Base-by-base conservation (phyloP, 2,329 filamentous ascomycete species). In the Colletotrichum incanum region DNA sequence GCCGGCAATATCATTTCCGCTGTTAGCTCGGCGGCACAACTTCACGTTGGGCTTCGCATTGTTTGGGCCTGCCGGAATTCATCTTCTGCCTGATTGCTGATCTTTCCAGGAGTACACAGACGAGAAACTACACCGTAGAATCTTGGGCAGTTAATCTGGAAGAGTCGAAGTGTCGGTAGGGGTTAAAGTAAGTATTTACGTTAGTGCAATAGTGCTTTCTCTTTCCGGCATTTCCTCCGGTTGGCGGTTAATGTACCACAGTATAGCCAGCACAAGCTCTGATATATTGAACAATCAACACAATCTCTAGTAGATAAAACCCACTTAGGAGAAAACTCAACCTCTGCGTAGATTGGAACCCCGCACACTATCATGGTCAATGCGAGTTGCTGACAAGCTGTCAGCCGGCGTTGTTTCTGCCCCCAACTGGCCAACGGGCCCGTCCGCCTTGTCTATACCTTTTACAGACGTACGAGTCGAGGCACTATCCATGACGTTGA, bases 361-460 rank as follows among this genome's bases (percentile, higher is more conserved):
- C 47, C 47, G 43, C 28, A 47, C 26, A 52, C 28, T 52, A 52
- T 63, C 47, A 41, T n/a, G 60, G 31, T 52, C 60, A 63, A 63
- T 63, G 60, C 47, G 20, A 23, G 7, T 14, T n/a, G 34, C 37
- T 63, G 18, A 41, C 60, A 28, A 49, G 34, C 18, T 26, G 60
- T 28, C 34, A 20, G 18, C 11, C 34, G 18, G 31, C 47, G 31
- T 12, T 20, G 34, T 45, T 63, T 63, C 47, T 31, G 14, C 34
- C 23, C 47, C 45, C 60, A 63, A 52, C 16, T 34, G 23, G 31
- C 34, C 23, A 20, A 45, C 31, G 45, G 45, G 60, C 47, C 47
- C 23, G 60, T 52, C 60, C 23, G 60, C 18, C 31, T 41, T 39
- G 23, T 28, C 60, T 37, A 39, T 37, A 37, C 9, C 59, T 61